Evolutionary conservation across 352 stramenopile genomes (phyloP).

Genomic region (Pythium monospermum): DNA sequence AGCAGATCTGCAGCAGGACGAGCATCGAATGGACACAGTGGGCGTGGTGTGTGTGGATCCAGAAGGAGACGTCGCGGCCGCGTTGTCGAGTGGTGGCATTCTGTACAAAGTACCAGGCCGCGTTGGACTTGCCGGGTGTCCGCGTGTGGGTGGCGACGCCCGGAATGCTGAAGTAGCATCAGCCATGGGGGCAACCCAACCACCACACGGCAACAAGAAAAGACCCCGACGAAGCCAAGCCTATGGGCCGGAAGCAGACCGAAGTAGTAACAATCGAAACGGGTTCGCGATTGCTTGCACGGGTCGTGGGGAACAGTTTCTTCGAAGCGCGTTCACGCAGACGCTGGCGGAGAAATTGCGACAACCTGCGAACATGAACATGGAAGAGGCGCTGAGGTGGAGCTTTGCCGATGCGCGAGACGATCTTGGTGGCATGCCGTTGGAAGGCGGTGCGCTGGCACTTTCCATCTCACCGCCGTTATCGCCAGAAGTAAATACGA

Average conservation of each 20-base stretch:
- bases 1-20: not conserved
- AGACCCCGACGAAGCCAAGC: not conserved
- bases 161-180: conserved; percentile 25
- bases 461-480: conserved; percentile 13
- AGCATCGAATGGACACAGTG: conserved; percentile 48
- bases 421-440: no score
- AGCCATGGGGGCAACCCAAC: not conserved
- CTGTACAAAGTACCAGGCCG: conserved; percentile 62
- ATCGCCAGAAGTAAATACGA: no score
- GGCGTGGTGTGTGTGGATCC: conserved; percentile 56
- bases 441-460: conserved; percentile 56
- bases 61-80: conserved; percentile 44
- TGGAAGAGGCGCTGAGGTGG: conserved; percentile 27
- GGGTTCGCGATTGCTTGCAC: conserved; percentile 51
- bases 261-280: conserved; percentile 12
- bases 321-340: conserved; percentile 37
- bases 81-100: conserved; percentile 62
- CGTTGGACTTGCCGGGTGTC: conserved; percentile 60
- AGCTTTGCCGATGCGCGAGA: not conserved
- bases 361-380: conserved; percentile 15
- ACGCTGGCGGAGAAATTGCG: conserved; percentile 27
- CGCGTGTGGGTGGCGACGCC: conserved; percentile 51
- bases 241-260: not conserved
- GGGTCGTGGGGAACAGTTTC: conserved; percentile 65
- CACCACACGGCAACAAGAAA: not conserved